Evolutionary conservation across 2,329 filamentous ascomycete species (phyloP), one percentile per base, ranked within the genome.

Genomic region (Orbilia blumenaviensis): DNA sequence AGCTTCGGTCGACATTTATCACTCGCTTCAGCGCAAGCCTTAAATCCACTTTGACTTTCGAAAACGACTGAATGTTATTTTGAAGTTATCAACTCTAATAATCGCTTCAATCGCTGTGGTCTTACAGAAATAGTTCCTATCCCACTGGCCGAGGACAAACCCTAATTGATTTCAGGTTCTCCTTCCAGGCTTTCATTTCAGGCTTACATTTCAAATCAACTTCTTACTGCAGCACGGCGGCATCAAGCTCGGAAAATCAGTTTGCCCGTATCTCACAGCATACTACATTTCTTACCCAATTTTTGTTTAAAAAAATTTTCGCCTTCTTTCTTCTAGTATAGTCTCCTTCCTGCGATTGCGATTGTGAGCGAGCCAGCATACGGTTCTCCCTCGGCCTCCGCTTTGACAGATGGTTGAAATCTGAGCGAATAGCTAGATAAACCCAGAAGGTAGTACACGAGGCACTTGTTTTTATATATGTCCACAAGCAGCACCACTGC

Each of bases 61-160:
- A 44, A 12, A 36, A 18, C 56, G 34, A 16, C 56, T 16, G 10
- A 56, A 56, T n/a, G 29, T 56, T 56, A 56, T 23, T 56, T 36
- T 16, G 16, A 56, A 36, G 34, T 44, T 63, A 44, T 41, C 60
- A 48, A 63, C 60, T 63, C 58, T 63, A 63, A 63, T 41, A 46
- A n/a, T 34, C 41, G 50, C 46, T 50, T 50, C 46, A 8, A 41
- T 7, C 14, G 14, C 16, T 29, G 23, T n/a, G n/a, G 18, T 50
- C 60, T 63, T 18, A 18, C 42, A 63, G 27, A n/a, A 14, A 29
- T 9, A n/a, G n/a, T n/a, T 18, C 41, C 50, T 36, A 18, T 38
- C 18, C 16, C 10, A 38, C 50, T 14, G n/a, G 8, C 8, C 4
- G n/a, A 23, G 16, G 42, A 32, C 21, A 42, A 62, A 62, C 58